A percentile compares a stretch with the other conserved stretches of the same genome.
These are phyloP conservation scores for Juncus effusus DNA, from an alignment of 176 grass and related monocot genomes.

Conservation along the genomic window DNA sequence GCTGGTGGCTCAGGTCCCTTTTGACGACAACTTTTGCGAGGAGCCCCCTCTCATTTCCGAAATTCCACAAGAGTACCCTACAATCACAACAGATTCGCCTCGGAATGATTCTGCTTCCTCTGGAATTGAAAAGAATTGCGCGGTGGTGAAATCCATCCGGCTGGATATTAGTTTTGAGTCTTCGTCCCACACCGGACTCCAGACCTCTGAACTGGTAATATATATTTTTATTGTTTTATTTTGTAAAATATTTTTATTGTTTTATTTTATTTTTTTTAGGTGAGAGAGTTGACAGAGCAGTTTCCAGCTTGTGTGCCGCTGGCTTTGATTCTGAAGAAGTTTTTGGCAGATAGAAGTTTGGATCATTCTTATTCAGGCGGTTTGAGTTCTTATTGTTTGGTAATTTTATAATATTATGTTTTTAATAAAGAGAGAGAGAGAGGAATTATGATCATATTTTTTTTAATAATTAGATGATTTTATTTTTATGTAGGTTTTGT, in stretches of 20 bases:
- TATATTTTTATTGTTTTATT: slow-evolving; percentile 3
- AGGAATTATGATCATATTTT: no score
- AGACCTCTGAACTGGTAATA: slow-evolving; percentile 82
- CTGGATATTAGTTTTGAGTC: slow-evolving; percentile 99
- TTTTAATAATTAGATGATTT: no score
- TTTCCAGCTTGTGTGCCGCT: slow-evolving; percentile 86
- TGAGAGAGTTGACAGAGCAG: slow-evolving; percentile 74
- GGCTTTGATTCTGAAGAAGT: slow-evolving; percentile 89
- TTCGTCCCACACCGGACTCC: slow-evolving; percentile 86
- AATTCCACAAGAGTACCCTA: slow-evolving; percentile 51
- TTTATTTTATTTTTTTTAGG: slow-evolving; percentile 45
- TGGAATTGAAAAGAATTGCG: slow-evolving; percentile 48
- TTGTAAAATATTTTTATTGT: slow-evolving; percentile 5
- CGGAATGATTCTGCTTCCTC: slow-evolving; percentile 52
- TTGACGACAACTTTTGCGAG: slow-evolving; percentile 67
- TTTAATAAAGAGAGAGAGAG: no score
- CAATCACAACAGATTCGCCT: slow-evolving; percentile 12
- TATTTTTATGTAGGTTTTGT: slow-evolving; percentile 59
- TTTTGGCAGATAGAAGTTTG: slow-evolving; percentile 91
- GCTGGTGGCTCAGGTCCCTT: slow-evolving; percentile 80
- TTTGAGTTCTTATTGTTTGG: slow-evolving; percentile 97
- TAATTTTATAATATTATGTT: slow-evolving; percentile 17
- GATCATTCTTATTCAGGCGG: slow-evolving; percentile 95
- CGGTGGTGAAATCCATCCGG: slow-evolving; percentile 66
- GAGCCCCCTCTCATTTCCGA: slow-evolving; percentile 65